These are phyloP conservation scores for Amanita jacksonii DNA, from an alignment of 768 basidiomycete species.

Conservation along the genomic window DNA sequence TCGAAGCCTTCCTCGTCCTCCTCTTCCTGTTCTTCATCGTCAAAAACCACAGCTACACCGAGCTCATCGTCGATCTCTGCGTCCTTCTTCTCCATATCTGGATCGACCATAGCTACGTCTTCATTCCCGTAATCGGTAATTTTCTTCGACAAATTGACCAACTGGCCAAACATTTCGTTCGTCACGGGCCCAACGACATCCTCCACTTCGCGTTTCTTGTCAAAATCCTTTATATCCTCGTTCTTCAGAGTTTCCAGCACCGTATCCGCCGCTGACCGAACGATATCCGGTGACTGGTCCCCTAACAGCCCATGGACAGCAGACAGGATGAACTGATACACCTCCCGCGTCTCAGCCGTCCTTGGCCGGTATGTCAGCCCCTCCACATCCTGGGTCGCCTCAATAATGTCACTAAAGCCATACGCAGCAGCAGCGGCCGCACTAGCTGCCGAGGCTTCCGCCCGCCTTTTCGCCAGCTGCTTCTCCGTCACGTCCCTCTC, in stretches of 20 bases:
- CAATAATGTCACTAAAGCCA: slow-evolving; percentile 86
- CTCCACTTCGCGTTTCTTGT: slow-evolving; percentile 93
- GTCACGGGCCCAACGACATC: slow-evolving; percentile 56
- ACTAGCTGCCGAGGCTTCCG: slow-evolving; percentile 34
- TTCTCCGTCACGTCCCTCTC: slow-evolving; percentile 54
- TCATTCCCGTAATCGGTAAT: slow-evolving; percentile 92
- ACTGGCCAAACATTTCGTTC: slow-evolving; percentile 71
- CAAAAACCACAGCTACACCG: slow-evolving; percentile 97
- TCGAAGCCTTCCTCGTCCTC: slow-evolving; percentile 89
- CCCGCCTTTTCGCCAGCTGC: slow-evolving; percentile 44
- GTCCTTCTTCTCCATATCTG: slow-evolving; percentile 72
- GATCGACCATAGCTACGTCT: slow-evolving; percentile 71
- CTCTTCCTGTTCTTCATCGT: slow-evolving; percentile 93
- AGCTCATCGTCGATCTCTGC: slow-evolving; percentile 92
- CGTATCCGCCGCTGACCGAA: slow-evolving; percentile 91
- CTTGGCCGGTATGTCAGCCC: slow-evolving; percentile 89
- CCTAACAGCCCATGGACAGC: slow-evolving; percentile 77
- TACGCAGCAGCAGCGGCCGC: slow-evolving; percentile 30
- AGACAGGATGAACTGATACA: slow-evolving; percentile 86
- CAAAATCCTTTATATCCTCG: slow-evolving; percentile 87
- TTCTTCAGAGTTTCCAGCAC: slow-evolving; percentile 84
- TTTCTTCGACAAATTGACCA: slow-evolving; percentile 84
- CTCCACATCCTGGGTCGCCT: slow-evolving; percentile 89
- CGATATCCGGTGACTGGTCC: slow-evolving; percentile 93
- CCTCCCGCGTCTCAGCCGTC: slow-evolving; percentile 89